Evolutionary conservation across 2,329 filamentous ascomycete species (phyloP), one percentile per base, ranked within the genome.

Genomic region (Sphaerulina musiva): DNA sequence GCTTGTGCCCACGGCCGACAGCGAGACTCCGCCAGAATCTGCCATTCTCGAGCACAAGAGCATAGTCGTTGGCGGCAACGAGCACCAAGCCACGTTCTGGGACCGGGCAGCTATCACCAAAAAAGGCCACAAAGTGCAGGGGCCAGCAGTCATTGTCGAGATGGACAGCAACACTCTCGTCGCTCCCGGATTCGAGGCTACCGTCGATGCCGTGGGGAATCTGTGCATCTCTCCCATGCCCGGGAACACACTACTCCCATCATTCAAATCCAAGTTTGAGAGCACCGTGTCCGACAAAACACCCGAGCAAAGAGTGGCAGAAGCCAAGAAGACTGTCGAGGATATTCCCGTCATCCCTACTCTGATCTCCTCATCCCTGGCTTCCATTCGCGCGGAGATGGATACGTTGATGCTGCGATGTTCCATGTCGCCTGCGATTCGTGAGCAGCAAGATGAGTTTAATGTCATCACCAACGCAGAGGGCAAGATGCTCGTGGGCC

Each of bases 371-470:
- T 61, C 58, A 12, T 63, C 62, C 9, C 51, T 64, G 9, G 62
- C 62, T 5, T 62, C 59, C 7, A 63, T 64, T 32, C 51, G 62
- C n/a, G 48, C 56, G 2, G 62, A 64, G 42, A 64, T 63, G 62
- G 62, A 64, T 32, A 64, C 62, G 9, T 52, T 64, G 23, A 64
- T 64, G 62, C 56, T 64, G n/a, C 29, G 62, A 47, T 64, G 62
- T 45, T 62, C 62, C 3, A 64, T 64, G 62, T 63, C 61, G 8
- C 62, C 62, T 2, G 62, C 62, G 2, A 64, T 64, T 48, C 61
- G 62, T 20, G 62, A 64, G 48, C 61, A 64, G 43, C 62, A 64
- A 38, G 62, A 64, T 36, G 62, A 64, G 47, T 64, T 64, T 59
- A 64, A 64, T 39, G 62, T 64, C 55, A 63, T 64, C 54, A 64